Percentiles rank a stretch among this genome's conserved stretches.
Conservation (phyloP, 257 asterid species). For the Paulownia fortunei region DNA sequence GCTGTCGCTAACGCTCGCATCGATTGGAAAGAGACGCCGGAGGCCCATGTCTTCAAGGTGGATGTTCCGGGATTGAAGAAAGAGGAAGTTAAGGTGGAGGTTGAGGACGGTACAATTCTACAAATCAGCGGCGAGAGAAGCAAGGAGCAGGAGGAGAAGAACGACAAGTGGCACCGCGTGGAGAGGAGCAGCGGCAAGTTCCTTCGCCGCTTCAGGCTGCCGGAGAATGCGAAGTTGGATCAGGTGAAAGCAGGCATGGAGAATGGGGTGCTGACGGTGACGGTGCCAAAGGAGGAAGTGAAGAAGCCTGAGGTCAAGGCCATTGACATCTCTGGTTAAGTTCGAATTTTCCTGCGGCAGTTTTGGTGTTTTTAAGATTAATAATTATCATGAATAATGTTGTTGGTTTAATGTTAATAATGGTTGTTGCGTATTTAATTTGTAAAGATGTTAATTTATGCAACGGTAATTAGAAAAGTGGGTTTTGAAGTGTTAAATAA, state of each 20-base stretch:
- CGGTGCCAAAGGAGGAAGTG: constrained; percentile 30
- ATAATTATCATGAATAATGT: too few species aligned
- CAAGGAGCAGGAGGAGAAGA: constrained; percentile 45
- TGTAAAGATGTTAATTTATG: too few species aligned
- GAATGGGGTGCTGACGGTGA: constrained; percentile 33
- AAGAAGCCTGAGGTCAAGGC: constrained; percentile 36
- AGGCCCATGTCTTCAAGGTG: too few species aligned
- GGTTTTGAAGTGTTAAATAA: too few species aligned
- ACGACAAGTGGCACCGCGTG: constrained; percentile 43
- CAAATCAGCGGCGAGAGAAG: constrained; percentile 46
- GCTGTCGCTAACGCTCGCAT: constrained; percentile 38
- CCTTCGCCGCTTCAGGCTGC: constrained; percentile 32
- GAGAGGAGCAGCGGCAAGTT: constrained; percentile 41
- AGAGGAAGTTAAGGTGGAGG: too few species aligned
- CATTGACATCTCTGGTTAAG: constrained; percentile 31
- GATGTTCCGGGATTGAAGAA: too few species aligned
- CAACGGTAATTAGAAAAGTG: too few species aligned
- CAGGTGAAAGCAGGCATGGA: constrained; percentile 36
- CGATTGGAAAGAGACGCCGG: constrained; percentile 37
- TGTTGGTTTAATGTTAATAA: too few species aligned
- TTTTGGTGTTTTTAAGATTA: too few species aligned
- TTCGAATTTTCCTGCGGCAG: not conserved
- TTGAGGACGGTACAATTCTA: constrained; percentile 22
- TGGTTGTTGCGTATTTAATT: too few species aligned
- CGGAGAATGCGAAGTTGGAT: constrained; percentile 28